phyloP scores from a whole-genome alignment of 164 flowering plant genomes.

The Protea cynaroides region DNA sequence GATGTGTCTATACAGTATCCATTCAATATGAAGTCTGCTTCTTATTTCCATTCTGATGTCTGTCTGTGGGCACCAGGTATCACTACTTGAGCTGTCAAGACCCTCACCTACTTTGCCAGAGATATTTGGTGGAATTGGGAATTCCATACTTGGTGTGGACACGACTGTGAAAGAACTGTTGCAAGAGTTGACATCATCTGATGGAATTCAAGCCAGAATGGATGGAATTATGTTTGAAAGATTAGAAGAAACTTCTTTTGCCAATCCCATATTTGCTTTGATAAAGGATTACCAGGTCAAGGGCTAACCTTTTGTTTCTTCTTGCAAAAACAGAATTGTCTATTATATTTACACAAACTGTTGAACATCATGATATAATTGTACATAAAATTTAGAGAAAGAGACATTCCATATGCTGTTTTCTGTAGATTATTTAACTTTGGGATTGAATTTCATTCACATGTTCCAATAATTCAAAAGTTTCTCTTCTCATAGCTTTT shows the following conservation, averaged over 20 bases:
- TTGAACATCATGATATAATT: too few relatives aligned
- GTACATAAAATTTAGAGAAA: too few relatives aligned
- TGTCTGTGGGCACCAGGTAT: conserved; percentile 40
- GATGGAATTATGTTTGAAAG: conserved; percentile 78
- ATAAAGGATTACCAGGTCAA: conserved; percentile 63
- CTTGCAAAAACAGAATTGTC: too few relatives aligned
- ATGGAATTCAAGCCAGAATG: conserved; percentile 89
- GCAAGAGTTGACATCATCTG: conserved; percentile 44
- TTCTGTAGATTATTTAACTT: too few relatives aligned
- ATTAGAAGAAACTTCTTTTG: conserved; percentile 36
- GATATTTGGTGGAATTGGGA: conserved; percentile 60
- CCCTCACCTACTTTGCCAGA: conserved; percentile 67
- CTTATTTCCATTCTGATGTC: background rate
- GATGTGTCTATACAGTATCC: too few relatives aligned
- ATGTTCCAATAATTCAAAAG: too few relatives aligned
- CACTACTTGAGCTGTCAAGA: conserved; percentile 70
- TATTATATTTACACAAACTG: too few relatives aligned
- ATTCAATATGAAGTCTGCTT: too few relatives aligned
- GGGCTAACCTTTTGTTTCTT: background rate
- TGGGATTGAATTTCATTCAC: too few relatives aligned
- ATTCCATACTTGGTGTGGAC: conserved; percentile 54
- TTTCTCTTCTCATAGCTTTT: too few relatives aligned
- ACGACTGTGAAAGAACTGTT: conserved; percentile 41
- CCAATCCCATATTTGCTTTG: conserved; percentile 43
- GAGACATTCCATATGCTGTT: too few relatives aligned